Base-by-base conservation (phyloP, 2,329 filamentous ascomycete species). In the Aureobasidium sp. region DNA sequence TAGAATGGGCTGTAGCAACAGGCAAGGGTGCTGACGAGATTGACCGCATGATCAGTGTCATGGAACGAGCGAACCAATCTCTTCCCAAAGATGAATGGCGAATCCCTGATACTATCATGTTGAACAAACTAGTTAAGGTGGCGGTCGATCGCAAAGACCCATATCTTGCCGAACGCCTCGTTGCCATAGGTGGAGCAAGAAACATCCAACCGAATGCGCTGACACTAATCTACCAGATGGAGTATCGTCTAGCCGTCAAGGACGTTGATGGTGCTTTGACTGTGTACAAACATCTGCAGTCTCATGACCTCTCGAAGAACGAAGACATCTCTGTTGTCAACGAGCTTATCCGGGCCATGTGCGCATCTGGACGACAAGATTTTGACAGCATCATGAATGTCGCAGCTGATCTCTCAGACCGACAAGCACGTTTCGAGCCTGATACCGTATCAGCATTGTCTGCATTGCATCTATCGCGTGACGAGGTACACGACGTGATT, bases 401-500 rank as follows among this genome's bases (percentile, higher is more conserved):
- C 44, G 82, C 90, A 0, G 84, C 87, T 61, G 84, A 88, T 49
- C 77, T 95, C 3, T 86, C 91, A 62, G 84, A 91, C 68, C 84
- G 85, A 11, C 81, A 85, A 60, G 83, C 85, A 8, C 82, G 81
- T 1, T 80, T 97, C 14, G 87, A 89, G 39, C 84, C 91, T 0
- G 81, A 86, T 47, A 95, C 91, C 0, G 83, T 94, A 0, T 84
- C 86, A 7, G 81, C 84, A 0, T 78, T 97, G n/a, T 88, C 86
- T 63, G 78, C 86, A 48, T 78, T 88, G 45, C 88, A 96, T 66
- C 80, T 97, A 11, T 81, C 84, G 64, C 85, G 88, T 44, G 88
- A 90, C 68, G 89, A 96, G 70, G 81, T 86, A 47, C 85, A 86
- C 65, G 91, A 95, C 64, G 85, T 91, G 5, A 87, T 91, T 64